Conservation (phyloP, 2,329 filamentous ascomycete genomes). For the Colletotrichum agaves region DNA sequence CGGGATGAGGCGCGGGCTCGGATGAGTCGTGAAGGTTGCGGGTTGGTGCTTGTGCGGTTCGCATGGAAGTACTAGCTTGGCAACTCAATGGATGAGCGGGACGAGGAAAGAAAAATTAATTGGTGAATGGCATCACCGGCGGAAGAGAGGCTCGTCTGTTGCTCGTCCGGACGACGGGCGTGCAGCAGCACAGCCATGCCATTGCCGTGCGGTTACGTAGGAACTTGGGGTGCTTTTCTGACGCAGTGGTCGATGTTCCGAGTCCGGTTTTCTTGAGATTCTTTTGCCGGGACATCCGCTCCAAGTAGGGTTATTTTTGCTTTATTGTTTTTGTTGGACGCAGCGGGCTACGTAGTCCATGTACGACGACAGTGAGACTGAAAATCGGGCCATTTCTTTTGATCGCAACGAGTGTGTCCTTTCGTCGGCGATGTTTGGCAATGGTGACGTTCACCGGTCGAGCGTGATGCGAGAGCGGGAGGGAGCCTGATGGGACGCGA, state of each 20-base stretch:
- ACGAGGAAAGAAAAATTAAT: not conserved
- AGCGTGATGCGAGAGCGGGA: not conserved
- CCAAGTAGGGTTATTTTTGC: not conserved
- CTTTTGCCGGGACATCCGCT: constrained; percentile 7
- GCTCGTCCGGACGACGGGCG: not conserved
- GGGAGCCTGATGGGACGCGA: not conserved
- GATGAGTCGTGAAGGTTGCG: constrained; percentile 17
- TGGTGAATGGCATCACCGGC: not conserved
- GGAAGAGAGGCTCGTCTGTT: not conserved
- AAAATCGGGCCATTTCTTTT: not conserved
- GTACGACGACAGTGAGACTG: not conserved
- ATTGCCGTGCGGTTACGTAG: not conserved
- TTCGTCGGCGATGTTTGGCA: constrained; percentile 2
- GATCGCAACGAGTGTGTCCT: not conserved
- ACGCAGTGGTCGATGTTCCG: not conserved
- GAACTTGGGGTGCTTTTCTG: not conserved
- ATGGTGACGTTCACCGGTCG: not conserved
- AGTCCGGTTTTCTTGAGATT: not conserved
- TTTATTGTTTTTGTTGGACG: not conserved
- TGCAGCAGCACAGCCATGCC: not conserved
- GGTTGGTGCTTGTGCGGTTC: not conserved
- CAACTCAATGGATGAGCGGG: not conserved
- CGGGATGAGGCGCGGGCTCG: constrained; percentile 12
- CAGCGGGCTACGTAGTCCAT: not conserved
- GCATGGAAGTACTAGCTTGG: constrained; percentile 6